A percentile compares a stretch with the other conserved stretches of the same genome.
These are phyloP conservation scores for Phytophthora cajani DNA, from an alignment of 352 stramenopile genomes.

Conservation along the genomic window DNA sequence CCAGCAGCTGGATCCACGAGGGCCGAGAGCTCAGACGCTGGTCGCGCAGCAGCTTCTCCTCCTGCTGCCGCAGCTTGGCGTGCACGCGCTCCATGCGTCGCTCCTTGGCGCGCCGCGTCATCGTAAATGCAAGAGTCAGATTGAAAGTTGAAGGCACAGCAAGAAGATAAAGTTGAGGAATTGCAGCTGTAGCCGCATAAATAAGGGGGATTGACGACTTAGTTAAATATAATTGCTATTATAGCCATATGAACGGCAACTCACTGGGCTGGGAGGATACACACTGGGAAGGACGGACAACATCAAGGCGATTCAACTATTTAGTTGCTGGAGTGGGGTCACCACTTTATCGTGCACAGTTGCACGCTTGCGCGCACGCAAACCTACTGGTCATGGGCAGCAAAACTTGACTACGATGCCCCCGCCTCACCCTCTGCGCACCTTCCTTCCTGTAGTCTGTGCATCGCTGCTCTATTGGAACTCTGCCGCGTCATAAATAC, in stretches of 20 bases:
- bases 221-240: too few relatives aligned
- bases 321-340: not conserved
- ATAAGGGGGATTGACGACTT: not conserved
- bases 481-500: slow-evolving; percentile 95
- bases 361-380: not conserved
- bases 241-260: too few relatives aligned
- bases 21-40: slow-evolving; percentile 48
- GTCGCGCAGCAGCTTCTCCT: slow-evolving; percentile 50
- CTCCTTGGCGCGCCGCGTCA: slow-evolving; percentile 85
- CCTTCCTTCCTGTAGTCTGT: not conserved
- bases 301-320: too few relatives aligned
- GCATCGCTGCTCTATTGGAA: slow-evolving; percentile 85
- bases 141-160: slow-evolving; percentile 39
- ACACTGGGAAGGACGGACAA: too few relatives aligned
- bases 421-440: not conserved
- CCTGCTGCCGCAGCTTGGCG: slow-evolving; percentile 56
- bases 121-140: slow-evolving; percentile 27
- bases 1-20: slow-evolving; percentile 67
- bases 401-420: not conserved
- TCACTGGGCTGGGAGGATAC: too few relatives aligned
- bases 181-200: slow-evolving; percentile 8
- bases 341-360: not conserved
- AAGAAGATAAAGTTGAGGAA: slow-evolving; percentile 16
- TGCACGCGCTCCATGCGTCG: slow-evolving; percentile 65
- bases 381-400: not conserved